These are phyloP conservation scores for Solanum pinnatisectum DNA, from an alignment of 257 asterid species.

Conservation along the genomic window DNA sequence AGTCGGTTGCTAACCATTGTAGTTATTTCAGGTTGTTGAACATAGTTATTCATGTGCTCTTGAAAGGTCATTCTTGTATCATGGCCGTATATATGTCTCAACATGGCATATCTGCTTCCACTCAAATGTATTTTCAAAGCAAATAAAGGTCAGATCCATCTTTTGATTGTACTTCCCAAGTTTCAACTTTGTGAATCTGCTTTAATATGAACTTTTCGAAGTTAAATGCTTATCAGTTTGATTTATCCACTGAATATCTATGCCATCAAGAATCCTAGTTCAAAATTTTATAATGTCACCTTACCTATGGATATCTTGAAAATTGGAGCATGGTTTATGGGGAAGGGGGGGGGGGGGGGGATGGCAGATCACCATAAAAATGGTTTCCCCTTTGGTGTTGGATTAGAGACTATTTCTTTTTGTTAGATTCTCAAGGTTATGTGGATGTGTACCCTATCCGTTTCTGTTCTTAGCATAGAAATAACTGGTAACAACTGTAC, in stretches of 20 bases:
- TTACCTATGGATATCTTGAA: neutral
- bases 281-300: neutral
- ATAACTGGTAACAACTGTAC: neutral
- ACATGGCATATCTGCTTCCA: conserved; percentile 89
- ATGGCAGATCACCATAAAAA: neutral
- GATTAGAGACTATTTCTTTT: neutral
- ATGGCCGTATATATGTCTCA: conserved; percentile 85
- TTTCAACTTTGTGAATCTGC: neutral
- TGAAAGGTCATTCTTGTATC: conserved; percentile 89
- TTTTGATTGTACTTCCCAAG: neutral
- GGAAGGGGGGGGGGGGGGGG: neutral
- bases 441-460: neutral
- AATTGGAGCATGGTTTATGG: neutral
- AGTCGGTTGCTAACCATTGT: neutral
- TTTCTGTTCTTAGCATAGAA: neutral
- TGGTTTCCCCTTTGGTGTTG: neutral
- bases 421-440: neutral
- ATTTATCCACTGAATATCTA: neutral
- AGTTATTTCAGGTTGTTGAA: conserved; percentile 57
- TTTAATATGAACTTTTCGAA: neutral
- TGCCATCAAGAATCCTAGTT: neutral
- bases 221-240: neutral
- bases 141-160: conserved; percentile 55
- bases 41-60: conserved; percentile 96
- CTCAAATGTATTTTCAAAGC: conserved; percentile 87